Percentiles rank a stretch among this genome's conserved stretches.
Evolutionary conservation across 73 alveolate genomes (phyloP).

Genomic region (Breviolum minutum): DNA sequence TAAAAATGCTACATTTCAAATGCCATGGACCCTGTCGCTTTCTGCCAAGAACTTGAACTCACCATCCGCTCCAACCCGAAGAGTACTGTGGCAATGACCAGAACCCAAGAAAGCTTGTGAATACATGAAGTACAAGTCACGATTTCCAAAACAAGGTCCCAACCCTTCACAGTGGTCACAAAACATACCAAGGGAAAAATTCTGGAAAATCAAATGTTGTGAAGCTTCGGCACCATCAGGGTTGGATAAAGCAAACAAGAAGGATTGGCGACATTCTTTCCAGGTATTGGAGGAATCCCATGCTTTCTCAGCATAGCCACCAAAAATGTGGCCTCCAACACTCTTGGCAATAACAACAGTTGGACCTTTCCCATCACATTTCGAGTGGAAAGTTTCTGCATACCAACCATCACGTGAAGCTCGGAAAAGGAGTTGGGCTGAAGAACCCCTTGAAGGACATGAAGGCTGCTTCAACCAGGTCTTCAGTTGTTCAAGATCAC

Average conservation of each 20-base stretch:
- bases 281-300: background rate
- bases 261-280: background rate
- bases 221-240: background rate
- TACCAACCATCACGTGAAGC: background rate
- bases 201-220: background rate
- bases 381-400: background rate
- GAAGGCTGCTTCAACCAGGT: background rate
- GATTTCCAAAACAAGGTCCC: background rate
- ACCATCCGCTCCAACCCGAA: background rate
- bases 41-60: background rate
- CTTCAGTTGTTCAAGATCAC: background rate
- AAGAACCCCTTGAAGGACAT: too few relatives aligned
- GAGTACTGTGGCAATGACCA: background rate
- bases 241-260: background rate
- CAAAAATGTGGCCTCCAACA: background rate
- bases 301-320: background rate
- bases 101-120: background rate
- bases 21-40: background rate
- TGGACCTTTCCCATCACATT: constrained; percentile 5
- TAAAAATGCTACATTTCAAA: background rate
- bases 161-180: background rate
- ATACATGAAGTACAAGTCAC: background rate
- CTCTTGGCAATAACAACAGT: background rate
- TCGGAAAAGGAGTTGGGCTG: background rate
- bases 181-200: background rate